Percentiles rank a stretch among this genome's conserved stretches.
phyloP scores from a whole-genome alignment of 805 yeast genomes.

The Saccharomyces mikatae region DNA sequence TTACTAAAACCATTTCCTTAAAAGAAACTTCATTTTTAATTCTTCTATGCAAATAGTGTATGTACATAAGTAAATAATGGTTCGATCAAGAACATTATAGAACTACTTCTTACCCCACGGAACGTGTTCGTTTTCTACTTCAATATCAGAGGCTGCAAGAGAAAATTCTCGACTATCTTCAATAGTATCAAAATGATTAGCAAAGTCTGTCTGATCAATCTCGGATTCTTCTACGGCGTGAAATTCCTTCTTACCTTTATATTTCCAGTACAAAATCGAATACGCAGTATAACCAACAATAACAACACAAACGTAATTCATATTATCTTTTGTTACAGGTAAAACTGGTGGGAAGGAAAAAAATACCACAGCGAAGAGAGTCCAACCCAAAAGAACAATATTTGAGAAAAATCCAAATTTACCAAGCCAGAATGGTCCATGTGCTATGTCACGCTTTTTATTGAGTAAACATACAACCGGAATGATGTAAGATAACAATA shows the following conservation, averaged over 20 bases:
- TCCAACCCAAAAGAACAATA: constrained; percentile 46
- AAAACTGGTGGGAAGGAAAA: constrained; percentile 56
- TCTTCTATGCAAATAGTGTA: neutral
- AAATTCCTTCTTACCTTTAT: constrained; percentile 31
- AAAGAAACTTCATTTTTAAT: neutral
- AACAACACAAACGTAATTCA: constrained; percentile 62
- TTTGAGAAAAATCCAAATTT: constrained; percentile 45
- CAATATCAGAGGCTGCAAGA: neutral
- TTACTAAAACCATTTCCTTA: too few relatives aligned
- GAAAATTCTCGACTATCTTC: neutral
- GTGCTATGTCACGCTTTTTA: constrained; percentile 37
- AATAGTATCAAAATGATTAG: neutral
- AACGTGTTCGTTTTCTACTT: neutral
- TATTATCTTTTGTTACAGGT: constrained; percentile 53
- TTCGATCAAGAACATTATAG: neutral
- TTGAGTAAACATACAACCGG: constrained; percentile 45
- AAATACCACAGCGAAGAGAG: constrained; percentile 50
- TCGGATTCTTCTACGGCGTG: constrained; percentile 25
- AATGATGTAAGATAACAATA: constrained; percentile 50
- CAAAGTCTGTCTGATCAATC: constrained; percentile 8
- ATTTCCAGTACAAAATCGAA: constrained; percentile 46
- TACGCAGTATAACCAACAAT: constrained; percentile 40
- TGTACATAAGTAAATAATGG: neutral
- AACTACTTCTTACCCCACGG: neutral
- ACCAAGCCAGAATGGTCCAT: constrained; percentile 66